Evolutionary conservation across 2,329 filamentous ascomycete species (phyloP), one percentile per base, ranked within the genome.

Genomic region (Podosphaera aphanis): DNA sequence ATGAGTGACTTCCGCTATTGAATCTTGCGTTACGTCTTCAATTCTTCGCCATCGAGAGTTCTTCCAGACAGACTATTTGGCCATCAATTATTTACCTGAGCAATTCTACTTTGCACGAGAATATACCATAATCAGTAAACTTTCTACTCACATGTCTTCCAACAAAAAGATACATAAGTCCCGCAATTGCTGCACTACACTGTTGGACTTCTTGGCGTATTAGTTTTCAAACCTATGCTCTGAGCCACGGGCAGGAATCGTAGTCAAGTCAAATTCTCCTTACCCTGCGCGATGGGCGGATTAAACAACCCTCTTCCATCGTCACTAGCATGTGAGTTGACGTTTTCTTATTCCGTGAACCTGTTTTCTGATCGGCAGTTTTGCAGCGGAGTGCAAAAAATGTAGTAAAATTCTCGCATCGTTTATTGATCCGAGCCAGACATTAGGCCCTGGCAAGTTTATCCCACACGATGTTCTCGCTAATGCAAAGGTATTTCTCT

Each of bases 381-480:
- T 47, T 33, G 36, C 63, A 94, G 88, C 84, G 67, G 90, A 98
- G 67, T 95, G 90, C 67, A 90, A 81, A 63, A 98, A 98, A 66
- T 90, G 85, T 60, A 82, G 82, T 60, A 93, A 93, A 69, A 95
- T 95, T 58, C 73, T 98, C 55, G 74, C 82, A 40, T 93, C 86
- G 11, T 98, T 98, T 61, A 74, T 95, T 60, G 90, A 95, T 60
- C 90, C 90, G 18, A 74, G 78, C 59, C 88, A 95, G 66, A 67
- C 88, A 18, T 93, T 95, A 62, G 85, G 88, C 5, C 88, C 90
- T 47, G 90, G 95, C 63, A 95, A 95, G 64, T 78, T 98, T 60
- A 98, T 98, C 56, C 90, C 90, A 43, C 86, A 88, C 6, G 73
- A 79, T 45, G 73, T 98, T 55, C 77, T 98, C 56, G 80, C 81